A percentile compares a stretch with the other conserved stretches of the same genome.
Evolutionary conservation across 179 eudicot genomes (phyloP).

Genomic region (Drosera spatulata): DNA sequence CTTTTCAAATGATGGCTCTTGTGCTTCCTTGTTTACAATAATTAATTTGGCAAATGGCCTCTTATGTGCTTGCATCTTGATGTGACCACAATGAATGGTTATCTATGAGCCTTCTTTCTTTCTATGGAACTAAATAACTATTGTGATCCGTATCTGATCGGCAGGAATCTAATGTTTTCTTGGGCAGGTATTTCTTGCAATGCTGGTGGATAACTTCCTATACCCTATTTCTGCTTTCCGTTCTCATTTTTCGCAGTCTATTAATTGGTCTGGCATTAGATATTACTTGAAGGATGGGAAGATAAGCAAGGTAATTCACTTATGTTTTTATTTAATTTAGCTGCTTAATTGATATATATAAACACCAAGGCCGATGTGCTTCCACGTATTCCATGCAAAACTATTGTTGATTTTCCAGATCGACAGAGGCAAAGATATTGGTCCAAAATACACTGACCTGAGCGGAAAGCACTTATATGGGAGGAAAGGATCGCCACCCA

Average conservation of each 20-base stretch:
- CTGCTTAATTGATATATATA: too few species aligned
- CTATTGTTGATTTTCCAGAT: conserved; percentile 36
- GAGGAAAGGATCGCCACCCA: conserved; percentile 46
- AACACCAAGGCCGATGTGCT: too few species aligned
- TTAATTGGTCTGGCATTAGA: conserved; percentile 91
- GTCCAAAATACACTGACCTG: conserved; percentile 78
- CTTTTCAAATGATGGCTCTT: too few species aligned
- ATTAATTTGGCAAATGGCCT: too few species aligned
- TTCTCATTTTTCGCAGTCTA: conserved; percentile 77
- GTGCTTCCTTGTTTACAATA: too few species aligned
- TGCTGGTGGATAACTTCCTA: conserved; percentile 87
- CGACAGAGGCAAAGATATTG: conserved; percentile 76
- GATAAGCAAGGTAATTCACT: conserved; percentile 54
- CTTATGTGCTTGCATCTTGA: too few species aligned
- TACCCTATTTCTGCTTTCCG: conserved; percentile 78
- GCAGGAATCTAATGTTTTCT: conserved; percentile 8
- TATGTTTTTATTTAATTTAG: not conserved
- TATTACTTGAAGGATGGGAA: conserved; percentile 85
- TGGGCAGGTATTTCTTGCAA: conserved; percentile 86
- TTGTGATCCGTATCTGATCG: too few species aligned
- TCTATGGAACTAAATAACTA: too few species aligned
- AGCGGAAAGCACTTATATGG: conserved; percentile 81
- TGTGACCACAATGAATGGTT: too few species aligned
- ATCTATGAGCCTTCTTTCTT: too few species aligned
- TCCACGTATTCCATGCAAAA: too few species aligned